phyloP scores from a whole-genome alignment of 2,329 filamentous ascomycete genomes.

The Stemphylium lycopersici region DNA sequence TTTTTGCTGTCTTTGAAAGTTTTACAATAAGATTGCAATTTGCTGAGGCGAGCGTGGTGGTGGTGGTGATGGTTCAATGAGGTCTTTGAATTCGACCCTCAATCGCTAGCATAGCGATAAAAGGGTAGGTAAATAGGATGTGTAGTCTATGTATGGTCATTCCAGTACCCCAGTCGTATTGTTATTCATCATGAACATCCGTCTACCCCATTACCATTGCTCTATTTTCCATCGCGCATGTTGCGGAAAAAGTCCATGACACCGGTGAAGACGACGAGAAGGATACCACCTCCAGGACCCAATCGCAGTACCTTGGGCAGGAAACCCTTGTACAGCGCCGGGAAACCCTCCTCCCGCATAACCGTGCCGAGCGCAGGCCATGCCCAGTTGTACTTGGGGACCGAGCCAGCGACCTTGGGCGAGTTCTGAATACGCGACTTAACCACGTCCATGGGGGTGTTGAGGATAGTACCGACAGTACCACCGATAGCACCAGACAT shows the following conservation, averaged over 20 bases:
- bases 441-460: conserved; percentile 96
- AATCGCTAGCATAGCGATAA: background rate
- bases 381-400: conserved; percentile 99
- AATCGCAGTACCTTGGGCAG: conserved; percentile 87
- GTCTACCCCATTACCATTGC: background rate
- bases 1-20: no score
- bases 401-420: conserved; percentile 76
- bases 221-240: conserved; percentile 55
- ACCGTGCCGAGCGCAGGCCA: conserved; percentile 86
- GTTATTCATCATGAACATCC: background rate
- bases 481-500: conserved; percentile 87
- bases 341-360: conserved; percentile 90
- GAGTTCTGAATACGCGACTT: conserved; percentile 98
- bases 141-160: background rate
- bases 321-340: conserved; percentile 96
- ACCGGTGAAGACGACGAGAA: conserved; percentile 85
- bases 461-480: conserved; percentile 87
- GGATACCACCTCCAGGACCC: conserved; percentile 73
- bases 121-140: background rate
- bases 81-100: background rate
- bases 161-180: background rate
- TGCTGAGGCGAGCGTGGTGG: no score
- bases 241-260: conserved; percentile 92
- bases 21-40: no score
- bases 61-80: background rate